Evolutionary conservation across 2,329 filamentous ascomycete genomes (phyloP).

Genomic region (Penicillium corylophilum): DNA sequence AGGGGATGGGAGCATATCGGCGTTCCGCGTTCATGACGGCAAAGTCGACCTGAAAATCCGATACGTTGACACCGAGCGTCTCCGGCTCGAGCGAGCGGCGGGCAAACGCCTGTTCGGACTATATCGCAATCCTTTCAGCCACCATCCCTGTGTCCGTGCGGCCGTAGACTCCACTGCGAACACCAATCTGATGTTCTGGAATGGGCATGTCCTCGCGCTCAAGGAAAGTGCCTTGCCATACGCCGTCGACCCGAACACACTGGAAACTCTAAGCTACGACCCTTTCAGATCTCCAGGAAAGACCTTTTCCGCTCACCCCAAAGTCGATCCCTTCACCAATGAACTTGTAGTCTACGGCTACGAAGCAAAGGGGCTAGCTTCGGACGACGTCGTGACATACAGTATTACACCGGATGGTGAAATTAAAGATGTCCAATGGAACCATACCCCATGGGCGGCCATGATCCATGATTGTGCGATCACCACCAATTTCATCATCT

Average conservation of each 20-base stretch:
- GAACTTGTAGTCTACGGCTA: background rate
- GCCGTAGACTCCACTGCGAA: slow-evolving; percentile 24
- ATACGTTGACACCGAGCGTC: background rate
- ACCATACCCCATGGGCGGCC: background rate
- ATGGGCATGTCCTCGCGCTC: background rate
- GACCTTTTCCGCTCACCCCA: background rate
- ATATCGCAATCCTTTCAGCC: slow-evolving; percentile 31
- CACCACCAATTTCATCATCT: background rate
- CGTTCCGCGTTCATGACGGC: background rate
- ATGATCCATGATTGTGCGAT: background rate
- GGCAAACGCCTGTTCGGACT: background rate
- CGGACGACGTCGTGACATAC: background rate
- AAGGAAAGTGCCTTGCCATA: background rate
- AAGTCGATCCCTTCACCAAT: background rate
- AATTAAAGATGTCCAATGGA: background rate
- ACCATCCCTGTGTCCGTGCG: slow-evolving; percentile 32
- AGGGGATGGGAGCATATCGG: slow-evolving; percentile 1
- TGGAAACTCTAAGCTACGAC: background rate
- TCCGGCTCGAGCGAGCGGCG: background rate
- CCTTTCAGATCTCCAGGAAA: background rate
- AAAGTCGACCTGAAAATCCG: background rate
- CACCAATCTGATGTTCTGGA: background rate
- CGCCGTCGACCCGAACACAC: background rate
- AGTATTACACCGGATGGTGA: background rate
- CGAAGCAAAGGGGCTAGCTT: background rate